Conservation (phyloP, 2,329 filamentous ascomycete species). For the Emmonsiellopsis sp. region DNA sequence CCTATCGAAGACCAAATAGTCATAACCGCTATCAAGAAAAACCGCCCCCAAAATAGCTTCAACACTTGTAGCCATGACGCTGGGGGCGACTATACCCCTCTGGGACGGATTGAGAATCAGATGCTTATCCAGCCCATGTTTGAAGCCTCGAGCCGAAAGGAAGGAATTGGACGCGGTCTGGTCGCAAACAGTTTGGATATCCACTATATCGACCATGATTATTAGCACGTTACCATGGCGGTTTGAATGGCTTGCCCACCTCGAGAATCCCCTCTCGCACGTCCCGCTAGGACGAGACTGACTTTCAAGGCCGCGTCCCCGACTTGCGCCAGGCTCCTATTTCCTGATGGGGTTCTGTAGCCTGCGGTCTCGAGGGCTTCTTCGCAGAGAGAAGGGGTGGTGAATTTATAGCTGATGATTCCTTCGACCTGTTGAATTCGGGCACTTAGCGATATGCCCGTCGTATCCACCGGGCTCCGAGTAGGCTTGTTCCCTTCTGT, state of each 20-base stretch:
- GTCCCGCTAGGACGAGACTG: slow-evolving; percentile 1
- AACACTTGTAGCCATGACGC: slow-evolving; percentile 20
- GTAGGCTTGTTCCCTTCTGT: too few species aligned
- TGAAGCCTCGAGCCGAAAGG: neutral
- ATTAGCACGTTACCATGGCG: too few species aligned
- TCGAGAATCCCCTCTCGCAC: neutral
- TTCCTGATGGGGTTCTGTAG: neutral
- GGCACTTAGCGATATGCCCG: neutral
- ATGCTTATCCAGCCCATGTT: slow-evolving; percentile 3
- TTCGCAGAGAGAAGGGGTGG: neutral
- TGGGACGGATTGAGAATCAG: slow-evolving; percentile 14
- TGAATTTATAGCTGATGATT: neutral
- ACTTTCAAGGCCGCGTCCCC: slow-evolving; percentile 6
- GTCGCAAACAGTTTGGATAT: neutral
- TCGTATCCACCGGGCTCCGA: too few species aligned
- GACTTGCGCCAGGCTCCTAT: slow-evolving; percentile 6
- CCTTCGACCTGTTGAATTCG: neutral
- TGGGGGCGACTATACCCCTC: slow-evolving; percentile 7
- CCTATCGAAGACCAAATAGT: slow-evolving; percentile 4
- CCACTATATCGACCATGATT: too few species aligned
- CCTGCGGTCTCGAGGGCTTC: neutral
- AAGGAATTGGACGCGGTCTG: too few species aligned
- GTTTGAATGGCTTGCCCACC: slow-evolving; percentile 1
- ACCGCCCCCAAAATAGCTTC: slow-evolving; percentile 29
- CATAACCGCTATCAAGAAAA: slow-evolving; percentile 18